Evolutionary conservation across 1,284 basidiomycete species (phyloP).

Genomic region (Irpex sp.): DNA sequence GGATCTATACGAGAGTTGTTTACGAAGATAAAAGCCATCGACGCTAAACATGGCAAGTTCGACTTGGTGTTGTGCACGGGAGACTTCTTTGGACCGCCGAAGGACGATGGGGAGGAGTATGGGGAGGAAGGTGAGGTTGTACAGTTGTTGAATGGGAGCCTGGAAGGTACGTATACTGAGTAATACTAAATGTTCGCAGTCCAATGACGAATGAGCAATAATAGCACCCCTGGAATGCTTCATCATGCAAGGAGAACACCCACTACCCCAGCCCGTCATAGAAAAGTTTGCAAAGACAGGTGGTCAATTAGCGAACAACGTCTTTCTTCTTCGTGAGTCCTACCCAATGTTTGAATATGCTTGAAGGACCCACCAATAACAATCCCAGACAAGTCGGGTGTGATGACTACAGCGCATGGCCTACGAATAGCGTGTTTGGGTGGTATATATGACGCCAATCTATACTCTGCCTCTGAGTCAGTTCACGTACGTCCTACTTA

Average conservation of each 20-base stretch:
- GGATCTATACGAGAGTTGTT: conserved; percentile 76
- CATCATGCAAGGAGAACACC: conserved; percentile 81
- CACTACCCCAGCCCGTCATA: conserved; percentile 69
- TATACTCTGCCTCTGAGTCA: conserved; percentile 53
- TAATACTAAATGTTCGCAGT: conserved; percentile 3
- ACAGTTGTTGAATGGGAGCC: conserved; percentile 59
- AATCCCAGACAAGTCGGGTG: conserved; percentile 72
- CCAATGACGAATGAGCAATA: not conserved
- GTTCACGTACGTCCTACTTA: conserved; percentile 48
- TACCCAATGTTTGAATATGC: not conserved
- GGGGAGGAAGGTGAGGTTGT: conserved; percentile 46
- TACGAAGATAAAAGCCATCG: conserved; percentile 81
- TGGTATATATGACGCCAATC: conserved; percentile 65
- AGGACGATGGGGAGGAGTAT: conserved; percentile 38
- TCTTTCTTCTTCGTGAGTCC: conserved; percentile 79
- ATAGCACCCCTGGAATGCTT: conserved; percentile 88
- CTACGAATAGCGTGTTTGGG: conserved; percentile 85
- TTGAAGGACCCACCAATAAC: not conserved
- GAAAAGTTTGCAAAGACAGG: conserved; percentile 72
- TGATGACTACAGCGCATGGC: conserved; percentile 80
- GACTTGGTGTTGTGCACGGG: conserved; percentile 85
- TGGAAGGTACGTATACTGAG: conserved; percentile 49
- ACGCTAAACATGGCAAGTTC: conserved; percentile 94
- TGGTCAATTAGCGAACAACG: conserved; percentile 77
- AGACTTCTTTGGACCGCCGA: conserved; percentile 81